These are phyloP conservation scores for Circinella umbellata DNA, from an alignment of 371 early-diverging fungal species.

Conservation along the genomic window DNA sequence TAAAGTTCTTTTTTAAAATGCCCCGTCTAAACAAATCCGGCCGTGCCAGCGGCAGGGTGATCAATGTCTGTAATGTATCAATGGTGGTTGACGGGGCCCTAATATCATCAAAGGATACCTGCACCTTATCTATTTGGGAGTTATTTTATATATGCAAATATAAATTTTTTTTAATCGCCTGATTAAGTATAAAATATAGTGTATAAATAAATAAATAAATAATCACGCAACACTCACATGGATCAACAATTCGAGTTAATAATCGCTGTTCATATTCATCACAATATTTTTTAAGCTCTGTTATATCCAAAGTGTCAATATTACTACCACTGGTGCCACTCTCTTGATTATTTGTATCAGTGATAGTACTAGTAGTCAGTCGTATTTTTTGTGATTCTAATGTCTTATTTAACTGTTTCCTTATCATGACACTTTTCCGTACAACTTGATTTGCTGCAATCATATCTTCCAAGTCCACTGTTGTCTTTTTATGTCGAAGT, in stretches of 20 bases:
- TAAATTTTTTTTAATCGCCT: neutral
- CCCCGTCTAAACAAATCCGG: conserved; percentile 84
- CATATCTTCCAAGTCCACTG: conserved; percentile 31
- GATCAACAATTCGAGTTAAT: conserved; percentile 67
- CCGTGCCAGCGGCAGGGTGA: conserved; percentile 81
- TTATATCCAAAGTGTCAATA: conserved; percentile 27
- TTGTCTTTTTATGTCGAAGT: conserved; percentile 21
- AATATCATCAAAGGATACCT: conserved; percentile 68
- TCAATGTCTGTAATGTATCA: conserved; percentile 84
- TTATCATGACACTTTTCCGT: conserved; percentile 15
- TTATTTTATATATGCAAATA: neutral
- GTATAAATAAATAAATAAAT: neutral
- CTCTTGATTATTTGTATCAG: neutral
- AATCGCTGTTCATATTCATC: conserved; percentile 62
- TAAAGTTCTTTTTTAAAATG: conserved; percentile 75
- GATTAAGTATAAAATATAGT: neutral
- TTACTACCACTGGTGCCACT: neutral
- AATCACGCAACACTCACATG: conserved; percentile 45
- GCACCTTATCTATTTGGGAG: conserved; percentile 49
- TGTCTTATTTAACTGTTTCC: conserved; percentile 15
- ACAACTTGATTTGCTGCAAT: conserved; percentile 29
- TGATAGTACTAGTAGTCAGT: no score
- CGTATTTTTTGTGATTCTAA: conserved; percentile 13
- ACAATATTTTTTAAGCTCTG: conserved; percentile 36
- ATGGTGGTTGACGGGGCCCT: conserved; percentile 69